These are phyloP conservation scores for Boletus sp. DNA, from an alignment of 768 basidiomycete species.

Conservation along the genomic window DNA sequence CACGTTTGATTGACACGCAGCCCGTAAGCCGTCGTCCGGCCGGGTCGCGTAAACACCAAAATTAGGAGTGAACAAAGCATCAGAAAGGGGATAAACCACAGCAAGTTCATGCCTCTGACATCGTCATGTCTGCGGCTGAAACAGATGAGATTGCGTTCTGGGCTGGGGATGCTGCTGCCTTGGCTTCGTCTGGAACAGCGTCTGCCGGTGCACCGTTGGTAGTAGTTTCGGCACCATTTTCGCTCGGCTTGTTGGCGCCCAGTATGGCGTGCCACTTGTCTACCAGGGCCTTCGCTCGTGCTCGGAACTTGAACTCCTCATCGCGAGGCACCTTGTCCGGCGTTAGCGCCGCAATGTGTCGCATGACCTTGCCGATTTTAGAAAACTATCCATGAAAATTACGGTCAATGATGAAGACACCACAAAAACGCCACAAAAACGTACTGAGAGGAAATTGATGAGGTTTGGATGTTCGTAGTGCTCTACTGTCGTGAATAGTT, in stretches of 20 bases:
- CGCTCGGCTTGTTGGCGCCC: constrained; percentile 33
- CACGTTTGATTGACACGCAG: constrained; percentile 18
- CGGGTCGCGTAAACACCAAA: constrained; percentile 15
- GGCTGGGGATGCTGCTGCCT: constrained; percentile 18
- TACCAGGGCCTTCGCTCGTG: constrained; percentile 47
- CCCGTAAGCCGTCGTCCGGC: constrained; percentile 6
- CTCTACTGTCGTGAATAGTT: constrained; percentile 75
- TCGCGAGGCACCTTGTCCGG: constrained; percentile 46
- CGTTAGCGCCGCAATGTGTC: constrained; percentile 51
- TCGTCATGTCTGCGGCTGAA: constrained; percentile 38
- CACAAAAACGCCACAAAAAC: constrained; percentile 19
- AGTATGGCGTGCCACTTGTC: constrained; percentile 44
- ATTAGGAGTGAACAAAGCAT: constrained; percentile 10
- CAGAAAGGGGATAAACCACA: constrained; percentile 9
- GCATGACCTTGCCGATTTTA: constrained; percentile 61
- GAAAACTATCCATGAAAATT: constrained; percentile 33
- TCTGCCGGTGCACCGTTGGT: constrained; percentile 29
- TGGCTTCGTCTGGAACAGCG: constrained; percentile 21
- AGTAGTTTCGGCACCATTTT: constrained; percentile 29
- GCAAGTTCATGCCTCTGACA: constrained; percentile 38
- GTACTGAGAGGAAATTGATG: constrained; percentile 67
- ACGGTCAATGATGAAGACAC: constrained; percentile 5
- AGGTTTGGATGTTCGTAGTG: constrained; percentile 68
- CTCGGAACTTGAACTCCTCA: constrained; percentile 52
- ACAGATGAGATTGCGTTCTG: constrained; percentile 32